Percentiles rank a stretch among this genome's conserved stretches.
Evolutionary conservation across 1,284 basidiomycete species (phyloP).

Genomic region (Microbotryum scabiosae): DNA sequence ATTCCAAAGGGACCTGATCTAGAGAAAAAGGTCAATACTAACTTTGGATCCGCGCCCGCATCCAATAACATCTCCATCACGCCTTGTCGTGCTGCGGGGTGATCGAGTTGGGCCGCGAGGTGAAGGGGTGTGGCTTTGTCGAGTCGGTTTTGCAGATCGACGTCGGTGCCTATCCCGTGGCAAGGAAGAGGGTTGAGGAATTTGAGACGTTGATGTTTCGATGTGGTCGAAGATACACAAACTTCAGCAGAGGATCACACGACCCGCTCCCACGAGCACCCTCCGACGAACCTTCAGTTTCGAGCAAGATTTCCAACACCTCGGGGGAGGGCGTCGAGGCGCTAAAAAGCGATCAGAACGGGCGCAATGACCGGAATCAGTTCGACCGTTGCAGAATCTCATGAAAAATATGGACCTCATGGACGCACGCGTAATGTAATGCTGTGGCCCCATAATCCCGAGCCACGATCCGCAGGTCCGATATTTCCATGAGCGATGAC

Average conservation of each 20-base stretch:
- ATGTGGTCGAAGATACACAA: too few relatives aligned
- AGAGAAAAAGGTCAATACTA: slow-evolving; percentile 33
- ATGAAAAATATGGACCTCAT: slow-evolving; percentile 19
- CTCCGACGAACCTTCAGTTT: slow-evolving; percentile 48
- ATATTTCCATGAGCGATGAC: background rate
- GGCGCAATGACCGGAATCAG: too few relatives aligned
- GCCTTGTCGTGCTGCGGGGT: slow-evolving; percentile 50
- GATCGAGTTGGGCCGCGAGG: slow-evolving; percentile 58
- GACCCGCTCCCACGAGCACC: too few relatives aligned
- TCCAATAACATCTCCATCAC: slow-evolving; percentile 61
- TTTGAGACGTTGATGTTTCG: background rate
- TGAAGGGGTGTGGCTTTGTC: slow-evolving; percentile 74
- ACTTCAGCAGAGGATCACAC: too few relatives aligned
- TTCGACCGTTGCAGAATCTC: background rate
- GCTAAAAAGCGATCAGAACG: slow-evolving; percentile 43
- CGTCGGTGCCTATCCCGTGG: slow-evolving; percentile 52
- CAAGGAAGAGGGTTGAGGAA: background rate
- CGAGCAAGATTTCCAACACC: slow-evolving; percentile 64
- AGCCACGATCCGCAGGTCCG: too few relatives aligned
- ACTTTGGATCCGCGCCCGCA: slow-evolving; percentile 66
- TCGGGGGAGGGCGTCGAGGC: slow-evolving; percentile 48
- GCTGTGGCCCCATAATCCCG: slow-evolving; percentile 44
- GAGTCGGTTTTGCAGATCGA: slow-evolving; percentile 67
- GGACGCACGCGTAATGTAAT: slow-evolving; percentile 65
- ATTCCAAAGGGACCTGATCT: too few relatives aligned